Conservation (phyloP, 805 yeast species). For the Nakazawaea anatomiae region DNA sequence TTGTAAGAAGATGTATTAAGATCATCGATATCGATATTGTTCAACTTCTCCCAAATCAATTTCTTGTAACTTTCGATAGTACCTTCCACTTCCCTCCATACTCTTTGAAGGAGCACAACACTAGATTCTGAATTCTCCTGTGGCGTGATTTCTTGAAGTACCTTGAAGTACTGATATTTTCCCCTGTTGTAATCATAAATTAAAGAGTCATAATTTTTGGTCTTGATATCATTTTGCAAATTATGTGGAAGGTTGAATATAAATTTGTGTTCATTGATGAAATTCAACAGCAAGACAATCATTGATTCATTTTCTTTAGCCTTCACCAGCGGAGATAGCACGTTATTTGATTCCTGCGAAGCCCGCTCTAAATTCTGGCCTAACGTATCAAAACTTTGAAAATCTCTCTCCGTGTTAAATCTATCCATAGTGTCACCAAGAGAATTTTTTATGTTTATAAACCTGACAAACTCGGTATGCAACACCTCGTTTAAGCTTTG, state of each 20-base stretch:
- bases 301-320: conserved; percentile 42
- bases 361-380: conserved; percentile 37
- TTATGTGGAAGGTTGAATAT: conserved; percentile 54
- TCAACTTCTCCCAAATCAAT: conserved; percentile 46
- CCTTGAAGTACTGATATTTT: conserved; percentile 15
- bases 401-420: conserved; percentile 28
- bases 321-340: conserved; percentile 55
- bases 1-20: conserved; percentile 11
- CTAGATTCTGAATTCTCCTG: conserved; percentile 8
- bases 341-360: conserved; percentile 35
- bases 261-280: conserved; percentile 45
- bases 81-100: conserved; percentile 52
- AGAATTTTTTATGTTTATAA: conserved; percentile 58
- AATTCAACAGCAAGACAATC: conserved; percentile 40
- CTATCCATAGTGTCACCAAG: conserved; percentile 56
- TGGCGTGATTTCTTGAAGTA: neutral
- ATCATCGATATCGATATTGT: conserved; percentile 23
- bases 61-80: conserved; percentile 50
- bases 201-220: conserved; percentile 52
- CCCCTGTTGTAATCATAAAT: conserved; percentile 54
- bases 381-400: neutral
- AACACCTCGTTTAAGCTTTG: conserved; percentile 44
- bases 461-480: conserved; percentile 54
- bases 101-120: conserved; percentile 34
- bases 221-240: conserved; percentile 34